Evolutionary conservation across 148 eudicot species (phyloP).

Genomic region (Selenicereus undatus): DNA sequence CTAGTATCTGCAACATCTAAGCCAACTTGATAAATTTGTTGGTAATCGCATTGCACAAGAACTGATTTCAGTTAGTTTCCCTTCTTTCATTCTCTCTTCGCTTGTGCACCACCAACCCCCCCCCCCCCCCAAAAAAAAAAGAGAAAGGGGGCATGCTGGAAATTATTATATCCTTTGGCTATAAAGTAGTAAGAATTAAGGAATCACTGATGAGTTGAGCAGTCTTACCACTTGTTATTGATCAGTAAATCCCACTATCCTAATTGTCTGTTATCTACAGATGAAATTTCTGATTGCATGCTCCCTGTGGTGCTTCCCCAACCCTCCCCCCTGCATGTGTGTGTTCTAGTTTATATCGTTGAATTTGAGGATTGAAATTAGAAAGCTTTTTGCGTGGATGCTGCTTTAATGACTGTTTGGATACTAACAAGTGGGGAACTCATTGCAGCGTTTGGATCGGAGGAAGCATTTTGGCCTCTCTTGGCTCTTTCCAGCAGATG

Average conservation of each 20-base stretch:
- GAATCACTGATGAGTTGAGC: background rate
- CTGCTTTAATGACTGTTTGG: background rate
- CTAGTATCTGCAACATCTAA: background rate
- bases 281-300: background rate
- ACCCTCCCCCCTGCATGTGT: too few species aligned
- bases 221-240: background rate
- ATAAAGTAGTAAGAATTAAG: background rate
- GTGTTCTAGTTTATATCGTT: too few species aligned
- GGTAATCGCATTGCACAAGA: background rate
- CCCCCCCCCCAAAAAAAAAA: background rate
- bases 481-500: background rate
- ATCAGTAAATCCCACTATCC: background rate
- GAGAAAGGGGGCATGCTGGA: background rate
- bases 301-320: too few species aligned
- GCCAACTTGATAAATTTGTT: background rate
- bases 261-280: background rate
- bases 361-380: background rate
- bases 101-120: background rate
- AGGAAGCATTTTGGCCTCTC: background rate
- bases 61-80: background rate
- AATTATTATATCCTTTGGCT: background rate
- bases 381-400: background rate
- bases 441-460: background rate
- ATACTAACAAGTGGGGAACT: slow-evolving; percentile 2
- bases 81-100: background rate